Percentiles rank a stretch among this genome's conserved stretches.
These are phyloP conservation scores for Amborella trichopoda DNA, from an alignment of 164 flowering plant genomes.

Conservation along the genomic window DNA sequence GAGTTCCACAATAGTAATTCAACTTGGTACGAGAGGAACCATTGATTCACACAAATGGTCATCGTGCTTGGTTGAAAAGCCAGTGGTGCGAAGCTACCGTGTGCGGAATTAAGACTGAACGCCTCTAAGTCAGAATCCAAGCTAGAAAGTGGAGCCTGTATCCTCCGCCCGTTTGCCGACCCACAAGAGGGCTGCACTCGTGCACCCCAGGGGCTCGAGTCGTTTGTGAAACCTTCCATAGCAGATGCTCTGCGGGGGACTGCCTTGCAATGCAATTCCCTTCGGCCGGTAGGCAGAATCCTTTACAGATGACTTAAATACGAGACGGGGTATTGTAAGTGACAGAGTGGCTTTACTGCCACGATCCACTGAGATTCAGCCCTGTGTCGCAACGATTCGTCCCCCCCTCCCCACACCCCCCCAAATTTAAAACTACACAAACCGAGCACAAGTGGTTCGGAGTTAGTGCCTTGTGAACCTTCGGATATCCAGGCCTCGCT, in stretches of 20 bases:
- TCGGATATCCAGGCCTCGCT: too few relatives aligned
- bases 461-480: too few relatives aligned
- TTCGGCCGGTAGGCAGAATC: conserved; percentile 1
- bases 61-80: conserved; percentile 15
- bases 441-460: too few relatives aligned
- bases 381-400: conserved; percentile 6
- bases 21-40: conserved; percentile 7
- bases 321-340: conserved; percentile 8
- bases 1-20: conserved; percentile 10
- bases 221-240: conserved; percentile 1
- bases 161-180: conserved; percentile 5
- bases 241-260: conserved; percentile 6
- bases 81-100: conserved; percentile 1
- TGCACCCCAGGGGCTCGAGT: conserved; percentile 8
- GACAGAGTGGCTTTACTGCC: conserved; percentile 7
- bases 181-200: conserved; percentile 3
- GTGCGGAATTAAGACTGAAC: conserved; percentile 5
- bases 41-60: conserved; percentile 5
- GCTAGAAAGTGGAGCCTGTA: conserved; percentile 4
- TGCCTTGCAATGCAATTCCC: background rate
- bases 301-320: conserved; percentile 11
- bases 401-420: too few relatives aligned
- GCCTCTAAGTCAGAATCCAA: conserved; percentile 8
- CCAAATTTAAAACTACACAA: too few relatives aligned
- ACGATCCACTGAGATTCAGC: conserved; percentile 10